phyloP scores from a whole-genome alignment of 495 filamentous ascomycete species.

The Letharia columbiana region DNA sequence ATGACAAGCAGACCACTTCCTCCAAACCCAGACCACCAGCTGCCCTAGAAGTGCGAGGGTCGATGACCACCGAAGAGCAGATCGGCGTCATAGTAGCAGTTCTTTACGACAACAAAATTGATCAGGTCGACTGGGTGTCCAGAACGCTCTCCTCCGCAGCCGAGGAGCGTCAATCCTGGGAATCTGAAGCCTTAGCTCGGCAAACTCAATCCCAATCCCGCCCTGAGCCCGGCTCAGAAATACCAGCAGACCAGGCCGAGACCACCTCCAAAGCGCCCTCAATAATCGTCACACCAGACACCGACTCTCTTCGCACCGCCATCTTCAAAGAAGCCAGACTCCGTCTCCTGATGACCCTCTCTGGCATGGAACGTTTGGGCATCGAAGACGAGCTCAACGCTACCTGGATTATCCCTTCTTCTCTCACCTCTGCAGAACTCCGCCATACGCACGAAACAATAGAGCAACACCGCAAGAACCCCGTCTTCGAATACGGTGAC shows the following conservation, averaged over 20 bases:
- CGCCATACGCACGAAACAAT: constrained; percentile 54
- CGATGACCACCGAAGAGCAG: constrained; percentile 55
- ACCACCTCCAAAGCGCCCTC: constrained; percentile 14
- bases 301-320: constrained; percentile 57
- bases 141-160: constrained; percentile 56
- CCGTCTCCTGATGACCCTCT: constrained; percentile 71
- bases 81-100: constrained; percentile 70
- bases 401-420: constrained; percentile 69
- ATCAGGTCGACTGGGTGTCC: constrained; percentile 76
- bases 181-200: constrained; percentile 55
- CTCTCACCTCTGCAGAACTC: constrained; percentile 52
- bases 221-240: neutral
- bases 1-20: constrained; percentile 66
- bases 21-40: constrained; percentile 54
- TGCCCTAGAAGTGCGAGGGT: constrained; percentile 72
- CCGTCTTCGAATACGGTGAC: constrained; percentile 59
- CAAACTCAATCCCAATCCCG: constrained; percentile 25
- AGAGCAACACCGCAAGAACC: constrained; percentile 61
- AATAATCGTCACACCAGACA: constrained; percentile 54
- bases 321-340: constrained; percentile 88
- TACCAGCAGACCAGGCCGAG: neutral
- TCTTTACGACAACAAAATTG: constrained; percentile 64
- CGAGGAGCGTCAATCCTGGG: constrained; percentile 72
- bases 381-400: constrained; percentile 62
- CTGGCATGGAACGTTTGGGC: constrained; percentile 62